Base-by-base conservation (phyloP, 345 rosid species). In the Zanthoxylum bungeanum region DNA sequence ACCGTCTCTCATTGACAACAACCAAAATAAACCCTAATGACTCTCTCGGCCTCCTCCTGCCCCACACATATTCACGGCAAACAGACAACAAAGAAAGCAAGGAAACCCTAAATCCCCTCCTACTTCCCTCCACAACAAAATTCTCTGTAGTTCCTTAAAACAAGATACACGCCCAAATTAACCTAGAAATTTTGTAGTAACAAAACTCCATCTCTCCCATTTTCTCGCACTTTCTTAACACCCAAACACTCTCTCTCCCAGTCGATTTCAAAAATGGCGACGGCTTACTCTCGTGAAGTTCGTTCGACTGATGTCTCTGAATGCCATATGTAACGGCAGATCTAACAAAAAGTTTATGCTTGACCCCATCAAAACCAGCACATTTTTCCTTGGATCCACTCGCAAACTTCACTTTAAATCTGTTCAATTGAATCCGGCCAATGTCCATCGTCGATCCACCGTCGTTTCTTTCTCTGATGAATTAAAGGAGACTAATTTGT, bases 361-460 rank as follows among this genome's bases (percentile, higher is more conserved):
- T 46, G 80, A 73, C 50, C 79, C 85, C 53, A 76, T 75, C 73
- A 81, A 78, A 28, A 24, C 66, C 60, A 34, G 60, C 46, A 9
- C 80, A 19, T 62, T 82, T 49, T 85, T 82, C 60, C 81, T 88
- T 28, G 89, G 89, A 75, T 81, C 86, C 66, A 75, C 86, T 56
- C 75, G 57, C 72, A 82, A 79, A 22, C 77, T 86, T 60, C 49
- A 83, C 19, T 1, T 71, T 65, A 72, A 76, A 50, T 9, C 72
- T 37, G 56, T 51, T 21, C 58, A 55, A 27, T 71, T 74, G 27
- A 64, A 39, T 62, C 80, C 11, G 5, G 5, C 72, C 9, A 30
- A 49, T 59, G 58, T 68, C 49, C 44, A 46, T 30, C 89, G 85
- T 70, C 85, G 89, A 71, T 81, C 84, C 70, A 50, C 84, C 14